These are phyloP conservation scores for Diplotaxis tenuifolia DNA, from an alignment of 345 rosid genomes.

Conservation along the genomic window DNA sequence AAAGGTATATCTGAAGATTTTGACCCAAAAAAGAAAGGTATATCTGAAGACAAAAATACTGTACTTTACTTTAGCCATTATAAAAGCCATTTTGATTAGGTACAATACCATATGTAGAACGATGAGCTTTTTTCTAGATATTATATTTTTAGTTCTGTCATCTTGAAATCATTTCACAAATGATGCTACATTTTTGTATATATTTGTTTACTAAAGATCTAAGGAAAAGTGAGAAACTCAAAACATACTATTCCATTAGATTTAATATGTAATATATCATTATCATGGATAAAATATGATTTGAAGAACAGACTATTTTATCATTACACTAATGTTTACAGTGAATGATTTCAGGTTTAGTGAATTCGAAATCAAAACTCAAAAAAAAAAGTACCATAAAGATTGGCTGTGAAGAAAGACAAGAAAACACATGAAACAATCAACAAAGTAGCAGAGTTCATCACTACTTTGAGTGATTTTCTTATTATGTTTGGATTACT, in stretches of 20 bases:
- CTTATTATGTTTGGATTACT: neutral
- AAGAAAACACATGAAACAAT: slow-evolving; percentile 14
- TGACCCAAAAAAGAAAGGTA: too few relatives aligned
- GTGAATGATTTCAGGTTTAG: neutral
- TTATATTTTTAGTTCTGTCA: neutral
- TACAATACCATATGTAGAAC: neutral
- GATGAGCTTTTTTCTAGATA: neutral
- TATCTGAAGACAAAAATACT: neutral
- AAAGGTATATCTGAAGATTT: neutral
- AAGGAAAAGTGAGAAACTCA: neutral
- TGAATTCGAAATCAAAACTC: neutral
- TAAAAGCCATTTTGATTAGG: neutral
- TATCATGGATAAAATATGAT: neutral
- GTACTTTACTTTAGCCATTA: neutral
- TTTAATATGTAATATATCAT: neutral
- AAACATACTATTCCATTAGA: neutral
- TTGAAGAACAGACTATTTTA: neutral
- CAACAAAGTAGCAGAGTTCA: slow-evolving; percentile 8
- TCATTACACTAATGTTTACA: neutral
- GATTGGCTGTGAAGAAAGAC: slow-evolving; percentile 3
- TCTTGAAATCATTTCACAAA: neutral
- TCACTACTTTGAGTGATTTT: neutral
- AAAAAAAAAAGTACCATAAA: neutral
- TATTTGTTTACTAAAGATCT: neutral
- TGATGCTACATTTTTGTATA: neutral